phyloP scores from a whole-genome alignment of 768 basidiomycete species.

The Leccinum subgranulosum region DNA sequence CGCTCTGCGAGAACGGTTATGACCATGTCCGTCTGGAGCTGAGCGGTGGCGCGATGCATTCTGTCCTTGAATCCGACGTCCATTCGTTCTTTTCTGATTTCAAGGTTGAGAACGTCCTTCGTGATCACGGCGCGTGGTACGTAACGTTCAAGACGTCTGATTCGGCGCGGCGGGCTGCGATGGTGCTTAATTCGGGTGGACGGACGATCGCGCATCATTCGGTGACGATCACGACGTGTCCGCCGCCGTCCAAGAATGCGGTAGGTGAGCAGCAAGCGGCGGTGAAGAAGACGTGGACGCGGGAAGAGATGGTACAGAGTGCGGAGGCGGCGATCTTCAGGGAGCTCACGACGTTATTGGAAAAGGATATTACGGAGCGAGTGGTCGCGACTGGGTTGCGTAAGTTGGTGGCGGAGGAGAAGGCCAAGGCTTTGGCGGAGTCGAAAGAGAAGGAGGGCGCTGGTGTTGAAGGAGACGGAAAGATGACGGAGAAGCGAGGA shows the following conservation, averaged over 20 bases:
- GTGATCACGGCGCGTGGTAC: slow-evolving; percentile 73
- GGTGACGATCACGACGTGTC: slow-evolving; percentile 50
- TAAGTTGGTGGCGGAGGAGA: slow-evolving; percentile 52
- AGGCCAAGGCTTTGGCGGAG: slow-evolving; percentile 31
- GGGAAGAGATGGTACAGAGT: slow-evolving; percentile 49
- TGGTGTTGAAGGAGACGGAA: slow-evolving; percentile 40
- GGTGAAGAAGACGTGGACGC: slow-evolving; percentile 47
- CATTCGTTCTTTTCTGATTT: slow-evolving; percentile 65
- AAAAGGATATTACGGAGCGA: slow-evolving; percentile 64
- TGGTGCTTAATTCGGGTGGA: slow-evolving; percentile 52
- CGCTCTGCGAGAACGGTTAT: slow-evolving; percentile 57
- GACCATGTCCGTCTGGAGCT: slow-evolving; percentile 65
- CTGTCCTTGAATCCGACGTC: slow-evolving; percentile 67
- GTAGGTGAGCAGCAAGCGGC: slow-evolving; percentile 31
- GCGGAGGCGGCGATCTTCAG: slow-evolving; percentile 55
- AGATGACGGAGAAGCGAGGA: slow-evolving; percentile 44
- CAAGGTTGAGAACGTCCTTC: slow-evolving; percentile 67
- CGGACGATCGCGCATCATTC: slow-evolving; percentile 58
- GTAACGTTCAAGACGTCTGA: slow-evolving; percentile 69
- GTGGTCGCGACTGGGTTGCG: slow-evolving; percentile 54
- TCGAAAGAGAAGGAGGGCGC: slow-evolving; percentile 24
- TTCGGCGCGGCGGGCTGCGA: slow-evolving; percentile 63
- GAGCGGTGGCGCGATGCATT: slow-evolving; percentile 41
- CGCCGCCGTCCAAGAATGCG: slow-evolving; percentile 34
- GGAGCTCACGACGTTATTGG: slow-evolving; percentile 53